Evolutionary conservation across 768 basidiomycete species (phyloP).

Genomic region (Calocybe cyanea): DNA sequence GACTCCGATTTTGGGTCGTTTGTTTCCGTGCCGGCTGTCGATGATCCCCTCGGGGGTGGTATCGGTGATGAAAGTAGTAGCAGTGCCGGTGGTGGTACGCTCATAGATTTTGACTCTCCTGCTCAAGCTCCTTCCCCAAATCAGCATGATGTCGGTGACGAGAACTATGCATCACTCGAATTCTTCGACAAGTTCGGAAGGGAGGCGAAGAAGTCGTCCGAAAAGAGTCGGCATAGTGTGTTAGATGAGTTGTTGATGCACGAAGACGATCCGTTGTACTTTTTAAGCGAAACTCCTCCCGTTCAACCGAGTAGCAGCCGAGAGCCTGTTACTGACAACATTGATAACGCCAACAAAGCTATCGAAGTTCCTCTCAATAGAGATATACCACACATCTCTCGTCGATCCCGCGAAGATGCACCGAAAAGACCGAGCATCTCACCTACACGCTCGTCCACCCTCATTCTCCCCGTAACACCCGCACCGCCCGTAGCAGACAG

Average conservation of each 20-base stretch:
- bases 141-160: neutral
- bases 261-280: conserved; percentile 71
- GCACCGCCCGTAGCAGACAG: conserved; percentile 18
- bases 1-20: conserved; percentile 48
- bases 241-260: conserved; percentile 63
- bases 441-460: conserved; percentile 23
- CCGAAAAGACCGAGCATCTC: conserved; percentile 25
- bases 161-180: conserved; percentile 29
- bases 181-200: conserved; percentile 64
- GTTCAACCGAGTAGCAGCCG: too few relatives aligned
- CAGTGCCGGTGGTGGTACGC: too few relatives aligned
- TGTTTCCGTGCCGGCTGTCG: conserved; percentile 46
- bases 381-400: too few relatives aligned
- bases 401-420: too few relatives aligned
- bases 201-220: conserved; percentile 51
- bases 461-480: conserved; percentile 14
- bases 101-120: neutral
- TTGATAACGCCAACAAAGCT: too few relatives aligned
- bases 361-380: too few relatives aligned
- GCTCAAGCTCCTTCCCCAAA: neutral
- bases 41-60: conserved; percentile 37
- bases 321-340: too few relatives aligned
- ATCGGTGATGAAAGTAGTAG: neutral
- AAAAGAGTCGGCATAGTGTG: conserved; percentile 47
- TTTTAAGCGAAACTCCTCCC: conserved; percentile 19